phyloP scores from a whole-genome alignment of 2,329 filamentous ascomycete species.

The Aspergillus fructus region DNA sequence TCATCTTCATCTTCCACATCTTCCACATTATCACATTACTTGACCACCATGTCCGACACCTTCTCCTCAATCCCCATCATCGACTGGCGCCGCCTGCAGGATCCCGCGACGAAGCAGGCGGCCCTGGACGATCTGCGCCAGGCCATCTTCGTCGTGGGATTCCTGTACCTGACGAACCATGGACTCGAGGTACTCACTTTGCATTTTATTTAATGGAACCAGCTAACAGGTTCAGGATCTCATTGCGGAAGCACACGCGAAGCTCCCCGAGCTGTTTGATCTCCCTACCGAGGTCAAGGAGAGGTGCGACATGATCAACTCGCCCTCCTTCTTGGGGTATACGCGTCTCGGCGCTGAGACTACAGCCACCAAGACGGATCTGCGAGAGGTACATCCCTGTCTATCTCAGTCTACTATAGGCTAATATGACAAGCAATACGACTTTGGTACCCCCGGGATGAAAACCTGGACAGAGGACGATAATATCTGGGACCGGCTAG shows the following conservation, averaged over 20 bases:
- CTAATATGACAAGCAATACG: constrained; percentile 42
- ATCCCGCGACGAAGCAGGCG: constrained; percentile 23
- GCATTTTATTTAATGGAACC: neutral
- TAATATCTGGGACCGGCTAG: constrained; percentile 42
- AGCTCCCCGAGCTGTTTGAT: constrained; percentile 26
- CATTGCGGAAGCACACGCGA: constrained; percentile 22
- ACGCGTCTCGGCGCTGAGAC: constrained; percentile 37
- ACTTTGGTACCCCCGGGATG: constrained; percentile 34
- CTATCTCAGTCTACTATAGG: too few relatives aligned
- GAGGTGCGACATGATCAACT: constrained; percentile 33
- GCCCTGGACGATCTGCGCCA: constrained; percentile 28
- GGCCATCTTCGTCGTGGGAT: constrained; percentile 37
- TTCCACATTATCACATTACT: too few relatives aligned
- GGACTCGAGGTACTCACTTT: constrained; percentile 28
- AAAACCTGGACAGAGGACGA: constrained; percentile 40
- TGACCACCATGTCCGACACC: constrained; percentile 19
- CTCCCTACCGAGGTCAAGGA: constrained; percentile 28
- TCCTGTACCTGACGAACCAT: constrained; percentile 36
- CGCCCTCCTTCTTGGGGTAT: constrained; percentile 34
- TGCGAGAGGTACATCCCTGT: constrained; percentile 27
- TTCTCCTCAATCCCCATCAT: constrained; percentile 33
- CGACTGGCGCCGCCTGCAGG: constrained; percentile 27
- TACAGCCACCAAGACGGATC: constrained; percentile 30
- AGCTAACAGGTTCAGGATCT: constrained; percentile 16
- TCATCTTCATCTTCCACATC: too few relatives aligned